Evolutionary conservation across 192 early-diverging fungal genomes (phyloP).

Genomic region (Umbelopsis vinacea): DNA sequence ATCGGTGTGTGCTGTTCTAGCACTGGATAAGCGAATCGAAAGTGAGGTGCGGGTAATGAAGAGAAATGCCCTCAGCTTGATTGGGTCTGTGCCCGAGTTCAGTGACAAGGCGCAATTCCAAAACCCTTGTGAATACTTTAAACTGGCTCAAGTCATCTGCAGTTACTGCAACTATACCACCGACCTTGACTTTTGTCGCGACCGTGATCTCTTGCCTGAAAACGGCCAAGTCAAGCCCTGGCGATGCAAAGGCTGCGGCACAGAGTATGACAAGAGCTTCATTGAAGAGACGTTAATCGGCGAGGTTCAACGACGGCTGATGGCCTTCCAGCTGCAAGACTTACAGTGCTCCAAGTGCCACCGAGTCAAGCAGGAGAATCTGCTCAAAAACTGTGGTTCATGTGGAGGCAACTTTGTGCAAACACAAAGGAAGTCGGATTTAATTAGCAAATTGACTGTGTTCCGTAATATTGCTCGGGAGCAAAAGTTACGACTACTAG

Average conservation of each 20-base stretch:
- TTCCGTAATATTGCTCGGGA: slow-evolving; percentile 67
- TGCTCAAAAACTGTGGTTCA: slow-evolving; percentile 68
- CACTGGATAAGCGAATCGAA: slow-evolving; percentile 74
- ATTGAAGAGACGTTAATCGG: slow-evolving; percentile 88
- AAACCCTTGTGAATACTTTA: slow-evolving; percentile 83
- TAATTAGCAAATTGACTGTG: slow-evolving; percentile 60
- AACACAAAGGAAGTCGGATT: slow-evolving; percentile 51
- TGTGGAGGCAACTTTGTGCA: slow-evolving; percentile 73
- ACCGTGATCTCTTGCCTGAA: slow-evolving; percentile 66
- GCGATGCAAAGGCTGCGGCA: slow-evolving; percentile 77
- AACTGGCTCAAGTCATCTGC: slow-evolving; percentile 84
- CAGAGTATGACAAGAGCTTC: slow-evolving; percentile 74
- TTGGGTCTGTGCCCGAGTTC: slow-evolving; percentile 82
- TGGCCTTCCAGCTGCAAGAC: slow-evolving; percentile 90
- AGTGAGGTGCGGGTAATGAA: slow-evolving; percentile 82
- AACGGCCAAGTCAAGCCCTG: slow-evolving; percentile 57
- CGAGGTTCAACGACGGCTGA: slow-evolving; percentile 65
- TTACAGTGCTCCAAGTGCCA: slow-evolving; percentile 81
- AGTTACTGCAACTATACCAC: slow-evolving; percentile 82
- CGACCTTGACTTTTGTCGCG: slow-evolving; percentile 92
- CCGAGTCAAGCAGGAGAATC: slow-evolving; percentile 78
- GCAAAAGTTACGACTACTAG: slow-evolving; percentile 58
- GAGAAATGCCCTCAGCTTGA: slow-evolving; percentile 73
- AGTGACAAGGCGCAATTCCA: slow-evolving; percentile 73
- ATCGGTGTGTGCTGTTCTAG: slow-evolving; percentile 73